Evolutionary conservation across 1,284 basidiomycete species (phyloP), one percentile per base, ranked within the genome.

Genomic region (Boletus sp.): DNA sequence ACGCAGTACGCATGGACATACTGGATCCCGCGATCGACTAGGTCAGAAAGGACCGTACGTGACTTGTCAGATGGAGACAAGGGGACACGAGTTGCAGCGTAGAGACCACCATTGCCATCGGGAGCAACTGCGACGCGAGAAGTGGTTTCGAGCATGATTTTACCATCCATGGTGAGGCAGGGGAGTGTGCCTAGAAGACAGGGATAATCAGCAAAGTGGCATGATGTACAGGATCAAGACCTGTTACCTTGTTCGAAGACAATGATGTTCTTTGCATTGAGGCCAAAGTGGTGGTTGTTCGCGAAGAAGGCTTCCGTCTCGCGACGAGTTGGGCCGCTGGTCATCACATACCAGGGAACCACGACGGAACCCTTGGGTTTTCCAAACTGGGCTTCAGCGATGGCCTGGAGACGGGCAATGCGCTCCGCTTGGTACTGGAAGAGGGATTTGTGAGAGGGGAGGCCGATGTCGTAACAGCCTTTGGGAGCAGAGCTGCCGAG

Each of bases 331-430:
- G 96, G 95, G 14, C 94, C 94, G 62, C 91, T 94, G 49, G 95
- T 99, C 96, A 99, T 99, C 63, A 99, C 84, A 74, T 97, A 99
- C 96, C 96, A 99, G 44, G 84, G 88, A 52, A 98, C 82, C 49
- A 80, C 69, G 44, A 87, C 82, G 3, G 80, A 77, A 41, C 78
- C 80, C 13, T 71, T 65, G 20, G 77, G 66, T 58, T 79, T 81
- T 46, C 74, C 72, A 41, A 65, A 70, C 43, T 77, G 72, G 49
- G 72, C 59, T 60, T 81, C 81, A 0, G 94, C 94, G 40, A 98
- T 68, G 25, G 70, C 69, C 69, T 95, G 88, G 44, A 99, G 73
- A 50, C 86, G 81, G 43, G 77, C 75, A 66, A 99, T 97, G 44
- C 95, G 82, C 70, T 96, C 94, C 5, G 94, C 96, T 71, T 99